Evolutionary conservation across 75 land plant species (phyloP).

Genomic region (Chamaecyparis obtusa): DNA sequence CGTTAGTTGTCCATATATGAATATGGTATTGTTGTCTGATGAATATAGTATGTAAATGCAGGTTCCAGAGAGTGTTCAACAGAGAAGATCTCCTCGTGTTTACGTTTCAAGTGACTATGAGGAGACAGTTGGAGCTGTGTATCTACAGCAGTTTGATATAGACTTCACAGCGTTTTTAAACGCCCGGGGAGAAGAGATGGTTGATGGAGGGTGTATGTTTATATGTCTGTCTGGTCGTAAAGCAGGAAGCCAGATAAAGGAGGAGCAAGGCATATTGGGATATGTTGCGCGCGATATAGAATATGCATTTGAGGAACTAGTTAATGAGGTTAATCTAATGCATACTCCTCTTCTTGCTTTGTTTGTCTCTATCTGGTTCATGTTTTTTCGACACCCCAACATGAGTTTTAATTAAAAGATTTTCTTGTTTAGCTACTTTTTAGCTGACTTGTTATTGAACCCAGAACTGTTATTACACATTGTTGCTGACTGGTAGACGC

Average conservation of each 20-base stretch:
- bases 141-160: background rate
- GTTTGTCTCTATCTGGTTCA: background rate
- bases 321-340: slow-evolving; percentile 22
- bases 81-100: background rate
- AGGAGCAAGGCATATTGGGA: slow-evolving; percentile 16
- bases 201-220: background rate
- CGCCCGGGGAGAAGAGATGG: background rate
- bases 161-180: background rate
- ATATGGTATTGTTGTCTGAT: no score
- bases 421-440: no score
- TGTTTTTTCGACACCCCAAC: no score
- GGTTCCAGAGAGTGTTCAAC: background rate
- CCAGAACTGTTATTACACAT: no score
- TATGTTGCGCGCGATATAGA: background rate
- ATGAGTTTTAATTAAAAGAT: no score
- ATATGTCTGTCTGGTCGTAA: background rate
- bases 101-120: background rate
- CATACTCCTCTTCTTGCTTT: background rate
- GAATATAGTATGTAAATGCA: background rate
- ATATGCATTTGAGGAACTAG: slow-evolving; percentile 21
- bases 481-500: no score
- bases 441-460: no score
- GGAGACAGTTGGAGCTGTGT: background rate
- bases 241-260: slow-evolving; percentile 10
- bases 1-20: no score